These are phyloP conservation scores for Volvariella surrecta DNA, from an alignment of 1,284 basidiomycete species.

Conservation along the genomic window DNA sequence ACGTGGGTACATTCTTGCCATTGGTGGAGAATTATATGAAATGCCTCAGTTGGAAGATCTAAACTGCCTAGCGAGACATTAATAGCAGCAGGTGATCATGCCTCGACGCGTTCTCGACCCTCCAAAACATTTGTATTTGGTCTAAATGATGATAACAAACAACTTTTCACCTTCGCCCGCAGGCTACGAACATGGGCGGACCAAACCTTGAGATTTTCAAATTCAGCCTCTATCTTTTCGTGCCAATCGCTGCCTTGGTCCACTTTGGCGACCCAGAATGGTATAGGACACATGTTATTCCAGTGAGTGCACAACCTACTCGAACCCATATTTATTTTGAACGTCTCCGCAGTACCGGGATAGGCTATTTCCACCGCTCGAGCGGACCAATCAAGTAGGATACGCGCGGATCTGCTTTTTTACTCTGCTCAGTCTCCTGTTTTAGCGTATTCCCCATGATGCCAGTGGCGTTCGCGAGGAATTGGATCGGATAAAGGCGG, in stretches of 20 bases:
- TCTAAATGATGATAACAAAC: background rate
- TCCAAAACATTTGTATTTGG: conserved; percentile 8
- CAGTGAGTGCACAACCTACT: conserved; percentile 42
- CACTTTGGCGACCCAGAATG: conserved; percentile 89
- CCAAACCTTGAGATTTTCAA: conserved; percentile 86
- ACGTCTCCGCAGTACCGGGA: conserved; percentile 53
- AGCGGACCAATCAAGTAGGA: conserved; percentile 39
- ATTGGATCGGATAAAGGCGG: conserved; percentile 59
- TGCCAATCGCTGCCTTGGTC: conserved; percentile 77
- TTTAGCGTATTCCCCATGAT: conserved; percentile 55
- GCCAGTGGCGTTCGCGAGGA: conserved; percentile 56
- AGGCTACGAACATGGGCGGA: conserved; percentile 49
- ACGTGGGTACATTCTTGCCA: too few relatives aligned
- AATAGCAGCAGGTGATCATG: too few relatives aligned
- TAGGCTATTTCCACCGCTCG: conserved; percentile 56
- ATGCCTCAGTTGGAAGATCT: too few relatives aligned
- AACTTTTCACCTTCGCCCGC: background rate
- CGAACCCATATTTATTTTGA: conserved; percentile 1
- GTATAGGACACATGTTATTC: conserved; percentile 75
- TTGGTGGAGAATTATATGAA: too few relatives aligned
- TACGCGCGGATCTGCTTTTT: conserved; percentile 17
- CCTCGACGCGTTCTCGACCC: background rate
- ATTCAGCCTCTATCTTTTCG: conserved; percentile 83
- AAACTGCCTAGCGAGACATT: too few relatives aligned
- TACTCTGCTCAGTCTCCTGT: background rate